A percentile compares a stretch with the other conserved stretches of the same genome.
Conservation (phyloP, 306 rosid genomes). For the Neltuma alba region DNA sequence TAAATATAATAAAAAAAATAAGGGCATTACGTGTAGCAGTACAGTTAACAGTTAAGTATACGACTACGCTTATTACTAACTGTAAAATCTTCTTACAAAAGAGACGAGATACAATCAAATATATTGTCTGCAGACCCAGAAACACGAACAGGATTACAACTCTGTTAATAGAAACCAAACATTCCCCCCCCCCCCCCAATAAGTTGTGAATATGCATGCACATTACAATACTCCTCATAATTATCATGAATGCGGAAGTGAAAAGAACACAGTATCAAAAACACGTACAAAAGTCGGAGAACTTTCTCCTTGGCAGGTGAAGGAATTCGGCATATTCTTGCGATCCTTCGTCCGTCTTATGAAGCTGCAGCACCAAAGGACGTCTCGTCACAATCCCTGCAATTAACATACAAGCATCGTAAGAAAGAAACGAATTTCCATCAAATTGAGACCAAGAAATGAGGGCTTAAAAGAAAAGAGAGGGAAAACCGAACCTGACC, state of each 20-base stretch:
- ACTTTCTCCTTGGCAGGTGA: slow-evolving; percentile 75
- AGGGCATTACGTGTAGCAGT: too few relatives aligned
- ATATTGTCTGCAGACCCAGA: background rate
- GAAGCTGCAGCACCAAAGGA: slow-evolving; percentile 97
- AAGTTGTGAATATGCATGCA: background rate
- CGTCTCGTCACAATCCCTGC: slow-evolving; percentile 96
- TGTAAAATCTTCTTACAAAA: background rate
- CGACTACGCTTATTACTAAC: background rate
- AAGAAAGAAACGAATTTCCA: background rate
- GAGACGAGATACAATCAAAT: background rate
- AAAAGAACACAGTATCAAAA: background rate
- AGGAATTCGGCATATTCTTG: slow-evolving; percentile 95
- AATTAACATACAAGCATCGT: slow-evolving; percentile 30
- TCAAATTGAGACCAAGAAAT: background rate
- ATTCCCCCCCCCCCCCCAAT: too few relatives aligned
- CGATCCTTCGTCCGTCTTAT: slow-evolving; percentile 66
- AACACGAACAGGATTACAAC: background rate
- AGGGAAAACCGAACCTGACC: slow-evolving; percentile 64
- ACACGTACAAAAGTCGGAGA: slow-evolving; percentile 67
- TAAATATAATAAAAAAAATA: too few relatives aligned
- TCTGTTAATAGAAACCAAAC: background rate
- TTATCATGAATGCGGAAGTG: background rate
- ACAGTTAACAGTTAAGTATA: background rate
- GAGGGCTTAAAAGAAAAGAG: background rate
- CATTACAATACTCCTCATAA: slow-evolving; percentile 2